phyloP scores from a whole-genome alignment of 2,329 filamentous ascomycete genomes.

The Chaetomium sp. region DNA sequence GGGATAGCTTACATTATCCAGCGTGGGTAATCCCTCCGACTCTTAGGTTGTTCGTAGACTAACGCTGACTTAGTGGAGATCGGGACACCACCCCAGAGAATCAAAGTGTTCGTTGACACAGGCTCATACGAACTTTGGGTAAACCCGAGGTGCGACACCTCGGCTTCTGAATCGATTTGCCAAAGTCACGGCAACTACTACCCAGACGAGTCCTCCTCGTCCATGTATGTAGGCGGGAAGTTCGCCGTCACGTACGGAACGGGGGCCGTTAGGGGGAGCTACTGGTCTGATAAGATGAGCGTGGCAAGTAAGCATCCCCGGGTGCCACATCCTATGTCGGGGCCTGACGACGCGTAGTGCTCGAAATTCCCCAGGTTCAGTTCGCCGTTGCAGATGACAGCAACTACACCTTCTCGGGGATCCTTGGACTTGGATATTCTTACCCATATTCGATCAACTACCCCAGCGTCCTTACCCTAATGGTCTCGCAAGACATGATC shows the following conservation, averaged over 20 bases:
- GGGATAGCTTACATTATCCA: constrained; percentile 43
- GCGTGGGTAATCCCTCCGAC: constrained; percentile 32
- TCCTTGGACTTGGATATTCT: constrained; percentile 44
- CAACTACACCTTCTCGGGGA: constrained; percentile 43
- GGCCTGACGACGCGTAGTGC: constrained; percentile 18
- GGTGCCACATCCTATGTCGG: not conserved
- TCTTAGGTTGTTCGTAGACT: not conserved
- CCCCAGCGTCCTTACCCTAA: constrained; percentile 41
- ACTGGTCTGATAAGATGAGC: constrained; percentile 41
- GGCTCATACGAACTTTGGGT: constrained; percentile 45
- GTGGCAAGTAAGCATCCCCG: constrained; percentile 36
- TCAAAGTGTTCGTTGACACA: constrained; percentile 44
- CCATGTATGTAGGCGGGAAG: constrained; percentile 35
- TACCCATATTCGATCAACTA: constrained; percentile 42
- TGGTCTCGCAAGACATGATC: constrained; percentile 41
- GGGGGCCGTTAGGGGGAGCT: constrained; percentile 40
- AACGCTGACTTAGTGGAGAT: constrained; percentile 39
- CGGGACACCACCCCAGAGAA: constrained; percentile 42
- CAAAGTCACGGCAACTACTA: constrained; percentile 41
- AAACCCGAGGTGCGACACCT: constrained; percentile 41
- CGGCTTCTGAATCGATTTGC: constrained; percentile 39
- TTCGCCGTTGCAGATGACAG: constrained; percentile 44
- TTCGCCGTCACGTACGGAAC: constrained; percentile 41
- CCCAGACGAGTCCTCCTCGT: constrained; percentile 39
- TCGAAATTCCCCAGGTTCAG: constrained; percentile 40